Base-by-base conservation (phyloP, 1,139 yeast genomes). In the Taphrina pruni region DNA sequence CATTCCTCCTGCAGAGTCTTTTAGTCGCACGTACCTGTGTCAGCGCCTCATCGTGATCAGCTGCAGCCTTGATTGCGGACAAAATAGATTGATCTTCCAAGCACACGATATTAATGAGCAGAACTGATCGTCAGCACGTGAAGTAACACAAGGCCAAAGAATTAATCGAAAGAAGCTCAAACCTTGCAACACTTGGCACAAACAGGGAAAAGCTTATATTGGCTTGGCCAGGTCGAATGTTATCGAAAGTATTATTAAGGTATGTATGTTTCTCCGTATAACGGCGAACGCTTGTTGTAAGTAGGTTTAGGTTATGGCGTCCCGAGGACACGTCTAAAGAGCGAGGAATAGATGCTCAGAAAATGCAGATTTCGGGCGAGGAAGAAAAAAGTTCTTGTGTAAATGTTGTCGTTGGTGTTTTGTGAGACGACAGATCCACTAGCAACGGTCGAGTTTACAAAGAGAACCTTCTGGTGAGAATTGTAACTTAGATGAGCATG, bases 261-360 rank as follows among this genome's bases (percentile, higher is more conserved):
- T 26, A 26, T 26, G 2, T 4, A 26, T 26, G 32, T 26, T 26
- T 26, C n/a, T 8, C 48, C n/a, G 14, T 35, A 21, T 9, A 3
- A 21, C n/a, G 36, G 54, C 20, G 36, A 11, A 20, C 21, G 54
- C 36, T 21, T 50, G 54, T 50, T 20, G 54, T 50, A 50, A 50
- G 54, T 50, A 50, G 54, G 54, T 50, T 50, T 50, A 21, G 54
- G 54, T 26, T 50, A 50, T 45, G 54, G 21, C 36, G 54, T 50
- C 54, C 36, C 54, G 36, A 50, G 32, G 54, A 26, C 54, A 50
- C 8, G 36, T 21, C 36, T 26, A 35, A 50, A 6, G 32, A 50
- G 54, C 54, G 54, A 35, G n/a, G 48, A 9, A 17, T 21, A 50
- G 21, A 26, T 50, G 54, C 54, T 50, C 32, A n/a, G 54, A 50